Conservation (phyloP, 306 rosid genomes). For the Chamaecrista fasciculata region DNA sequence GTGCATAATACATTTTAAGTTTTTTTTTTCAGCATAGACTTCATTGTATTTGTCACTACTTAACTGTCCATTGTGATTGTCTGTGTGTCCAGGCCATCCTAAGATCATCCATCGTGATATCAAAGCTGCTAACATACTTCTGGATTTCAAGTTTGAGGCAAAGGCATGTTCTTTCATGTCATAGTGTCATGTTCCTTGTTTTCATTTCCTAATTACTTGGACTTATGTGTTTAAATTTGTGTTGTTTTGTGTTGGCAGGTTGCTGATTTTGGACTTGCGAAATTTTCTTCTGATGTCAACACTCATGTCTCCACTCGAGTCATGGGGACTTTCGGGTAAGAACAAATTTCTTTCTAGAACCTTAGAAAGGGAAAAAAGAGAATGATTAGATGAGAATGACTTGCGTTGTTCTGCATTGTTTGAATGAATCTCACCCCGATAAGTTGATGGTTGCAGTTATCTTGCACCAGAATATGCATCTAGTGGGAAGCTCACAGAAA, state of each 20-base stretch:
- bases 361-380: not conserved
- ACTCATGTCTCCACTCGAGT: slow-evolving; percentile 18
- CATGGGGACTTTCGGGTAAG: slow-evolving; percentile 21
- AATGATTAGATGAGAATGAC: too few relatives aligned
- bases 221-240: not conserved
- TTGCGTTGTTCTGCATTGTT: not conserved
- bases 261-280: slow-evolving; percentile 21
- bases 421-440: not conserved
- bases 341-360: not conserved
- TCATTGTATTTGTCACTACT: not conserved
- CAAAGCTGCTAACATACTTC: slow-evolving; percentile 16
- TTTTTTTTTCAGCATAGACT: not conserved
- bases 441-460: slow-evolving; percentile 29
- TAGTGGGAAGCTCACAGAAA: slow-evolving; percentile 42
- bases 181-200: not conserved
- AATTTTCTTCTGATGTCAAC: slow-evolving; percentile 9
- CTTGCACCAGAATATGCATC: slow-evolving; percentile 74
- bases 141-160: slow-evolving; percentile 18
- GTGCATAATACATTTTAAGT: not conserved
- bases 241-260: not conserved
- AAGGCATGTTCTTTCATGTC: not conserved
- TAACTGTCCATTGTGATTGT: not conserved
- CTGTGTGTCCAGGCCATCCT: slow-evolving; percentile 17
- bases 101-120: slow-evolving; percentile 18
- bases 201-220: not conserved